Percentiles rank a stretch among this genome's conserved stretches.
Conservation (phyloP, 805 yeast genomes). For the Limtongia smithiae region DNA sequence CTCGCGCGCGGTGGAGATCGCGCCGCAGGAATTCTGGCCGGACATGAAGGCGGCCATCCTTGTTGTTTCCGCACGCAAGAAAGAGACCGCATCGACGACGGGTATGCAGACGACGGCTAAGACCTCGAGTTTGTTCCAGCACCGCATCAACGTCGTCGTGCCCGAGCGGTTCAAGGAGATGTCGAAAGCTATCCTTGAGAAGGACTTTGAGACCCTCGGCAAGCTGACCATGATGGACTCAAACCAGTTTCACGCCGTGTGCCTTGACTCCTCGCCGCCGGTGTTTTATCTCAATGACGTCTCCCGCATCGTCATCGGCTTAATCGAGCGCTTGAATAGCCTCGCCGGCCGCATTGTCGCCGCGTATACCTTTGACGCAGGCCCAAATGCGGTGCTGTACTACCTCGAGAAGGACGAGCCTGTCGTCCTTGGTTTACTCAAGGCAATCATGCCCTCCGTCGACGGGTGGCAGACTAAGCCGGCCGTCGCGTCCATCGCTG, state of each 20-base stretch:
- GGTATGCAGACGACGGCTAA: slow-evolving; percentile 96
- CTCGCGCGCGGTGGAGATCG: slow-evolving; percentile 90
- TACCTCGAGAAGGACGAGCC: slow-evolving; percentile 73
- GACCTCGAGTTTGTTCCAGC: slow-evolving; percentile 79
- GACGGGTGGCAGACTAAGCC: slow-evolving; percentile 63
- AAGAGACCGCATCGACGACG: slow-evolving; percentile 89
- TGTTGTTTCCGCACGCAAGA: slow-evolving; percentile 89
- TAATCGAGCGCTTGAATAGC: slow-evolving; percentile 74
- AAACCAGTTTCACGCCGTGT: slow-evolving; percentile 96
- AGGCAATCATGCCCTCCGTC: slow-evolving; percentile 55
- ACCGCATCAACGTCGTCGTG: slow-evolving; percentile 76
- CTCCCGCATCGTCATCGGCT: slow-evolving; percentile 73
- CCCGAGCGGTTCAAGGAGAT: slow-evolving; percentile 80
- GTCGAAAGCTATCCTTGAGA: slow-evolving; percentile 69
- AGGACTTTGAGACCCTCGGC: slow-evolving; percentile 77
- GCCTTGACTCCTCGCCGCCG: slow-evolving; percentile 93
- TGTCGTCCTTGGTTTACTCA: slow-evolving; percentile 66
- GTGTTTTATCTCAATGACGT: slow-evolving; percentile 91
- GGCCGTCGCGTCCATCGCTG: slow-evolving; percentile 32
- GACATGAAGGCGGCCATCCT: slow-evolving; percentile 84
- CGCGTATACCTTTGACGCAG: slow-evolving; percentile 98
- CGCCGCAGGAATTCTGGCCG: slow-evolving; percentile 85
- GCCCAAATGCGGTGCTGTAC: slow-evolving; percentile 97
- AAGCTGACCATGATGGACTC: slow-evolving; percentile 94
- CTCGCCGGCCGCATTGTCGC: slow-evolving; percentile 63